Percentiles rank a stretch among this genome's conserved stretches.
Conservation (phyloP, 306 rosid species). For the Aeschynomene evenia region DNA sequence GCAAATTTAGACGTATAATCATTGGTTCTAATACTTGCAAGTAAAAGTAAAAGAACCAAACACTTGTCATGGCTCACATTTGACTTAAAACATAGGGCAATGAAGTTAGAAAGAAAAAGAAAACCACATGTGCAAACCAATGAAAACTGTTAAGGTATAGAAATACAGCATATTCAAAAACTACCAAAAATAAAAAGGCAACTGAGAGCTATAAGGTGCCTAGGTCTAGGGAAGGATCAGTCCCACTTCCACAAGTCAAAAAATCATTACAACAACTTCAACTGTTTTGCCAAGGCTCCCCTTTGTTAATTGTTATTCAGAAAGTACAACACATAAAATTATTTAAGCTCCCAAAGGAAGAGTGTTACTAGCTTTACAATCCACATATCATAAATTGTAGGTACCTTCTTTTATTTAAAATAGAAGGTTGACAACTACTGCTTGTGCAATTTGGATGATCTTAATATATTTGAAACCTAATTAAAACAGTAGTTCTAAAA, state of each 20-base stretch:
- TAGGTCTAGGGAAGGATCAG: neutral
- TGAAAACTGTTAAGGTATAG: neutral
- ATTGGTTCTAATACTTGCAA: neutral
- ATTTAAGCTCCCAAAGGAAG: neutral
- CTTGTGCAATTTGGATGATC: neutral
- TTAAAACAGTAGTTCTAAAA: neutral
- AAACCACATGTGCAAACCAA: neutral
- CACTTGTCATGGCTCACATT: neutral
- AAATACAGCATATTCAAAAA: neutral
- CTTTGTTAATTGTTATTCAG: too few species aligned
- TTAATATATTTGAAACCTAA: neutral
- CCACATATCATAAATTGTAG: too few species aligned
- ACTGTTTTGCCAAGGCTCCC: too few species aligned
- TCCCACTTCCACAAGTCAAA: neutral
- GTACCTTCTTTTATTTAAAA: too few species aligned
- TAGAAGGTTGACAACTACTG: neutral
- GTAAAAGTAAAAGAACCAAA: neutral
- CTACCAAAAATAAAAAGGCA: too few species aligned
- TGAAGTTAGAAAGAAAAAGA: neutral
- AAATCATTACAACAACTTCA: neutral
- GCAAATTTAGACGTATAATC: neutral
- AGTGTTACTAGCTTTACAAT: neutral
- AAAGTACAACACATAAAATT: neutral
- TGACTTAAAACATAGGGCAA: neutral
- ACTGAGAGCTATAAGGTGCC: neutral